Percentiles rank a stretch among this genome's conserved stretches.
These are phyloP conservation scores for Scheffersomyces quercinus DNA, from an alignment of 1,139 yeast genomes.

Conservation along the genomic window DNA sequence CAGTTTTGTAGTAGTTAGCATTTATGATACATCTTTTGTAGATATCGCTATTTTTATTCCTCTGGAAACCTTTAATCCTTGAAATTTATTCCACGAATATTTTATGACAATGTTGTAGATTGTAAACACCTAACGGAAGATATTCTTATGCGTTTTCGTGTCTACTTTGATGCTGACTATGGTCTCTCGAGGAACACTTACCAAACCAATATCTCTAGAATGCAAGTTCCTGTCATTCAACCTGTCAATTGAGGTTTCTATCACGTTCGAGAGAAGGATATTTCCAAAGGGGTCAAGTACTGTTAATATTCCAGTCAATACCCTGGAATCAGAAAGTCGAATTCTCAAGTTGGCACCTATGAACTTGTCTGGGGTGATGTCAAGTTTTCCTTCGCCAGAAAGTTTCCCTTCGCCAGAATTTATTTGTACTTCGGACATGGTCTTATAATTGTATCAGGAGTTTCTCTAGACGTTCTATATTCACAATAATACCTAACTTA, in stretches of 20 bases:
- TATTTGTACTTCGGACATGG: too few relatives aligned
- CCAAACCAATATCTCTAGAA: slow-evolving; percentile 43
- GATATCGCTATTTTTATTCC: too few relatives aligned
- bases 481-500: too few relatives aligned
- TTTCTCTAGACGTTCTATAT: too few relatives aligned
- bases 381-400: too few relatives aligned
- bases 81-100: too few relatives aligned
- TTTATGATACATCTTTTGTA: too few relatives aligned
- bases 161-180: slow-evolving; percentile 28
- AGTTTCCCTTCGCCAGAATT: too few relatives aligned
- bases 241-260: slow-evolving; percentile 33
- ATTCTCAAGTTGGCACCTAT: slow-evolving; percentile 37
- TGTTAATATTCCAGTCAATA: slow-evolving; percentile 40
- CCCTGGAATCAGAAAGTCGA: slow-evolving; percentile 31
- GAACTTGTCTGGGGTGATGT: slow-evolving; percentile 22
- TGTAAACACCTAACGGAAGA: neutral
- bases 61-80: too few relatives aligned
- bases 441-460: too few relatives aligned
- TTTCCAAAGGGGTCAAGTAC: slow-evolving; percentile 51
- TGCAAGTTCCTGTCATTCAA: slow-evolving; percentile 23
- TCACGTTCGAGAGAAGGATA: slow-evolving; percentile 36
- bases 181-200: slow-evolving; percentile 43
- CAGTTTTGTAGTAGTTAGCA: too few relatives aligned
- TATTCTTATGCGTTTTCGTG: slow-evolving; percentile 16
- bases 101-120: too few relatives aligned